A percentile compares a stretch with the other conserved stretches of the same genome.
Evolutionary conservation across 1,284 basidiomycete genomes (phyloP).

Genomic region (Trichosporon sp.): DNA sequence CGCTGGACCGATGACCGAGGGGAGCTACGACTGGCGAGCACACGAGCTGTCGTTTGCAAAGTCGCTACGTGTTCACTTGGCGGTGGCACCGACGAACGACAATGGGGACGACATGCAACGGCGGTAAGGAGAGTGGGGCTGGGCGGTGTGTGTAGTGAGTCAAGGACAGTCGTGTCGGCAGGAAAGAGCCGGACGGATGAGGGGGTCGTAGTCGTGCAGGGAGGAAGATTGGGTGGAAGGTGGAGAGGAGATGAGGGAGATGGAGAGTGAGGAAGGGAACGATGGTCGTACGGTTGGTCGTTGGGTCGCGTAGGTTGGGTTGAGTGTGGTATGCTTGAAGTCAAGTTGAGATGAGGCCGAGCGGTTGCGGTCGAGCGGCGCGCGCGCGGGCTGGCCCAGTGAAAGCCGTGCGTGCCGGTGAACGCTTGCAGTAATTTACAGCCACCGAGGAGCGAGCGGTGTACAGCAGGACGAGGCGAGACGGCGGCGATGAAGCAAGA

Average conservation of each 20-base stretch:
- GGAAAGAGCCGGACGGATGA: neutral
- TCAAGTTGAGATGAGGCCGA: neutral
- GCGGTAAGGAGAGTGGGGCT: neutral
- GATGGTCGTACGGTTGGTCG: neutral
- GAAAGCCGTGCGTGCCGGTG: neutral
- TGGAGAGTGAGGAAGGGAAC: neutral
- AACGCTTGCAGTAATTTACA: neutral
- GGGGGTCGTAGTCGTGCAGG: neutral
- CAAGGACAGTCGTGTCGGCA: neutral
- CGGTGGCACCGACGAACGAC: neutral
- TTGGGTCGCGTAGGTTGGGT: neutral
- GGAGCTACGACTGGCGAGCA: neutral
- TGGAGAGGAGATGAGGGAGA: neutral
- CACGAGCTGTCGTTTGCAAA: neutral
- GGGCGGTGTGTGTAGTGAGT: neutral
- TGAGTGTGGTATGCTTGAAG: neutral
- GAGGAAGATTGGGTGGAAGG: neutral
- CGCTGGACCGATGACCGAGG: neutral
- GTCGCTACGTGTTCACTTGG: neutral
- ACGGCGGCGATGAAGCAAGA: neutral
- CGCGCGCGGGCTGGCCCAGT: neutral
- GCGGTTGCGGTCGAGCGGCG: neutral
- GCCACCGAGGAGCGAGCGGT: neutral
- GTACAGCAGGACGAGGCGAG: neutral
- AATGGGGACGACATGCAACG: neutral